Evolutionary conservation across 495 filamentous ascomycete genomes (phyloP).

Genomic region (Choiromyces venosus): DNA sequence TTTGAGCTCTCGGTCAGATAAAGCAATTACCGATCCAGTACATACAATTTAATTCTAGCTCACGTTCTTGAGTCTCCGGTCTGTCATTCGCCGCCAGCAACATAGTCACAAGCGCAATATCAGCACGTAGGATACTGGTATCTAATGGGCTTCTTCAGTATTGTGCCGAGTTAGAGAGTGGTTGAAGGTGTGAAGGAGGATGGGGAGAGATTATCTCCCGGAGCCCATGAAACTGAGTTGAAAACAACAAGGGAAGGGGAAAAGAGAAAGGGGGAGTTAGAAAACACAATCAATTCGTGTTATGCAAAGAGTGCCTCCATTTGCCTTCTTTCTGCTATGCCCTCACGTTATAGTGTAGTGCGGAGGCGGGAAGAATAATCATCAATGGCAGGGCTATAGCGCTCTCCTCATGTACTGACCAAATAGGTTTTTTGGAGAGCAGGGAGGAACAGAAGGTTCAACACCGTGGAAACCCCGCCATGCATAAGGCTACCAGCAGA

Average conservation of each 20-base stretch:
- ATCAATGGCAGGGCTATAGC: neutral
- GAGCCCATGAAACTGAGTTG: neutral
- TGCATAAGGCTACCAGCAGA: neutral
- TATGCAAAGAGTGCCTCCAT: neutral
- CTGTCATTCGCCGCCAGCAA: neutral
- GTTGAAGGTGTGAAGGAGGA: neutral
- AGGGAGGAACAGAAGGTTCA: neutral
- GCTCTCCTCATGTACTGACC: neutral
- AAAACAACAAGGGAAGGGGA: neutral
- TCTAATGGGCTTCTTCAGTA: neutral
- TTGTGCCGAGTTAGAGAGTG: neutral
- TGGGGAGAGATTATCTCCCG: neutral
- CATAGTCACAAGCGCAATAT: neutral
- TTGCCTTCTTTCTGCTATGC: neutral
- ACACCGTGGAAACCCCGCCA: neutral
- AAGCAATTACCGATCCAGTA: neutral
- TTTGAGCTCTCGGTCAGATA: neutral
- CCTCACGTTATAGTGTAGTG: neutral
- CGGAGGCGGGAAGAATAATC: neutral
- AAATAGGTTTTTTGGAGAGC: neutral
- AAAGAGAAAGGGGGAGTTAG: neutral
- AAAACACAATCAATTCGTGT: neutral
- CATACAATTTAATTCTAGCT: neutral
- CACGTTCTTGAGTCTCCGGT: neutral
- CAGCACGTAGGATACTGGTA: neutral